These are phyloP conservation scores for Fraxinus ornus DNA, from an alignment of 305 asterid genomes.

Conservation along the genomic window DNA sequence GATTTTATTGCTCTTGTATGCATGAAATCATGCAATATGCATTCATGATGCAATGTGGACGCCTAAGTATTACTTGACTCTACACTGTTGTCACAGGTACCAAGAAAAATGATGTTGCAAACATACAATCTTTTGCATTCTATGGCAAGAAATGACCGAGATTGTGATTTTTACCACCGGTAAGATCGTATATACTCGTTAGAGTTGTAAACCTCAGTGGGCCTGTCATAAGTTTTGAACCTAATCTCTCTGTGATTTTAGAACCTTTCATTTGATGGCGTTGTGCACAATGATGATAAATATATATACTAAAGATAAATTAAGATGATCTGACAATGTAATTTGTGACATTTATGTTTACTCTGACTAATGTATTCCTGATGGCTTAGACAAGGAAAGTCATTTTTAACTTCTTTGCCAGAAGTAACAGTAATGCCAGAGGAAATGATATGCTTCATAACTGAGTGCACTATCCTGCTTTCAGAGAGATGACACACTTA, in stretches of 20 bases:
- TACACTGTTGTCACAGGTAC: conserved; percentile 55
- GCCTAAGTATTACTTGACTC: background rate
- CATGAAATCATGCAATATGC: conserved; percentile 7
- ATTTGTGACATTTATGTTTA: background rate
- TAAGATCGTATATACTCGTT: conserved; percentile 31
- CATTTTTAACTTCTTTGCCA: background rate
- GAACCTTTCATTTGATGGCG: conserved; percentile 16
- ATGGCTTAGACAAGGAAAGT: conserved; percentile 16
- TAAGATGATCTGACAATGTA: background rate
- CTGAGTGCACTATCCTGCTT: conserved; percentile 7
- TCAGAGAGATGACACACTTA: conserved; percentile 10
- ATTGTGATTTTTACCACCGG: conserved; percentile 96
- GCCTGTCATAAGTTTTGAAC: conserved; percentile 15
- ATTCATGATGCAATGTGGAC: background rate
- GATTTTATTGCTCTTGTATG: conserved; percentile 27
- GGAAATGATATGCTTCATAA: conserved; percentile 1
- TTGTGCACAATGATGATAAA: conserved; percentile 3
- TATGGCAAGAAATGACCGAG: conserved; percentile 84
- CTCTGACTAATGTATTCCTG: conserved; percentile 8
- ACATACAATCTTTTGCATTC: conserved; percentile 85
- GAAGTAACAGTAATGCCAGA: background rate
- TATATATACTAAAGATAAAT: background rate
- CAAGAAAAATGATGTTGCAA: conserved; percentile 95
- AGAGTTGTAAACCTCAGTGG: conserved; percentile 10
- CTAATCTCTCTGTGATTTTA: conserved; percentile 2